Conservation (phyloP, 305 asterid species). For the Fraxinus greggii region DNA sequence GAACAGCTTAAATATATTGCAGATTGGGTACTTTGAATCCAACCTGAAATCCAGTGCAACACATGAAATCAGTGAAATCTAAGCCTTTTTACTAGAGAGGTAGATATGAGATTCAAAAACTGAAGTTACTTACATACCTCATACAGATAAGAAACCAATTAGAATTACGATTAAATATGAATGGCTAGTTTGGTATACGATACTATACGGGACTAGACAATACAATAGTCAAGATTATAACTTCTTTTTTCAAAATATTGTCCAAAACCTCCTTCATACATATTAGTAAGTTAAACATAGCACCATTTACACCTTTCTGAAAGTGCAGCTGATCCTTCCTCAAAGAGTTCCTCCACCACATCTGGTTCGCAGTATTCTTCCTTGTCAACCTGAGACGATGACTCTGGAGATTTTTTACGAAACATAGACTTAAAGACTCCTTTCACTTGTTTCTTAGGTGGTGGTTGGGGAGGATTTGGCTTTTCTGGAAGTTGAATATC, state of each 20-base stretch:
- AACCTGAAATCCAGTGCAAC: slow-evolving; percentile 46
- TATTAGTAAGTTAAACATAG: neutral
- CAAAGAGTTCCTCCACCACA: slow-evolving; percentile 83
- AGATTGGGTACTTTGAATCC: slow-evolving; percentile 84
- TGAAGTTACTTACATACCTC: neutral
- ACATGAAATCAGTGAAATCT: slow-evolving; percentile 15
- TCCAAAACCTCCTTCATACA: neutral
- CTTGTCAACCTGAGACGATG: slow-evolving; percentile 59
- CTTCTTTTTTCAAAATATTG: neutral
- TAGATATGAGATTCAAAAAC: neutral
- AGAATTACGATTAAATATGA: neutral
- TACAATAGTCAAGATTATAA: neutral
- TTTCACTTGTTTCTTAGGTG: slow-evolving; percentile 75
- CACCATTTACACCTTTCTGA: slow-evolving; percentile 66
- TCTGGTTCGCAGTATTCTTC: slow-evolving; percentile 66
- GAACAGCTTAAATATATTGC: slow-evolving; percentile 93
- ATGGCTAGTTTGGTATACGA: neutral
- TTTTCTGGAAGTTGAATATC: slow-evolving; percentile 78
- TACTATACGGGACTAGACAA: neutral
- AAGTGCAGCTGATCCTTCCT: slow-evolving; percentile 93
- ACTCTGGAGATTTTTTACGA: slow-evolving; percentile 62
- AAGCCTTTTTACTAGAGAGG: neutral
- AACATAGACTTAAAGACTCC: slow-evolving; percentile 81
- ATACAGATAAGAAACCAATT: neutral
- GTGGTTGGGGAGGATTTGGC: slow-evolving; percentile 59